Conservation (phyloP, 352 stramenopile species). For the Pythium periplocum region DNA sequence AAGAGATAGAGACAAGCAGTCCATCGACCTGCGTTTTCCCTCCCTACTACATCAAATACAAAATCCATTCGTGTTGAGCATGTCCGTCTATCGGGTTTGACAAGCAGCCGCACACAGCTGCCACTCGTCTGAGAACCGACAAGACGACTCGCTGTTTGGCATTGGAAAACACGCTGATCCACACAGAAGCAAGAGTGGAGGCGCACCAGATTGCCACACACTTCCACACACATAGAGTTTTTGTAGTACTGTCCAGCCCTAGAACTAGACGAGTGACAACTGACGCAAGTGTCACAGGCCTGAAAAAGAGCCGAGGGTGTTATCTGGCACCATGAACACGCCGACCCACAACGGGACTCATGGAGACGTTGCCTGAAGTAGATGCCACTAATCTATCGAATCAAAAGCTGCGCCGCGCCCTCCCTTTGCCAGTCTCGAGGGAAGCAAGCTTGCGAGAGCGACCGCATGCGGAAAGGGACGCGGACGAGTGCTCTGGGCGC, state of each 20-base stretch:
- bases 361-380: too few species aligned
- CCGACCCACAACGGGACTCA: background rate
- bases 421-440: conserved; percentile 6
- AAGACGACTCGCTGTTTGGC: conserved; percentile 3
- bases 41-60: too few species aligned
- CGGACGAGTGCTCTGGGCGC: conserved; percentile 19
- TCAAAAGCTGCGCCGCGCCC: conserved; percentile 7
- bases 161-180: conserved; percentile 9
- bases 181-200: conserved; percentile 1
- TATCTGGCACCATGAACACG: conserved; percentile 1
- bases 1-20: conserved; percentile 24
- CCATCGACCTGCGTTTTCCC: too few species aligned
- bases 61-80: too few species aligned
- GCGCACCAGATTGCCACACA: conserved; percentile 7
- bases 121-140: background rate
- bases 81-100: background rate
- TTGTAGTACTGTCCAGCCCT: background rate
- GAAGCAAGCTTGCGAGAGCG: background rate
- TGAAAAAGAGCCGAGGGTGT: background rate
- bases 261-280: conserved; percentile 4
- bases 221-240: background rate
- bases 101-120: background rate
- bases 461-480: background rate
- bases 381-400: too few species aligned
- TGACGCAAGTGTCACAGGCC: conserved; percentile 1